Evolutionary conservation across 805 yeast species (phyloP).

Genomic region (Candida yuanshanica): DNA sequence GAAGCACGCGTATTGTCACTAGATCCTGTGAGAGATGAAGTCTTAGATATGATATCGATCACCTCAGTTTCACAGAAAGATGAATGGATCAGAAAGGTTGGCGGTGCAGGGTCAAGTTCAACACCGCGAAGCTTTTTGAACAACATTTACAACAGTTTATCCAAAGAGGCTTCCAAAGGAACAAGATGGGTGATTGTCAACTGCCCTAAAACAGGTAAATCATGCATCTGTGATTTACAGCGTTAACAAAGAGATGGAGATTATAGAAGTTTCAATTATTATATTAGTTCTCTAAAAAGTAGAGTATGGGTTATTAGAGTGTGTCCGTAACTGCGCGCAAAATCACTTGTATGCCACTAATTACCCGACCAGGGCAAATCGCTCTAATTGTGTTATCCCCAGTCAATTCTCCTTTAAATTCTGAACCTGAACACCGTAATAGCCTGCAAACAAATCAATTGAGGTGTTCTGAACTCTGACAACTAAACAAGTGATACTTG

Average conservation of each 20-base stretch:
- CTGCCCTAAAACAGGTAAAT: constrained; percentile 72
- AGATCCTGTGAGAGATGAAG: constrained; percentile 75
- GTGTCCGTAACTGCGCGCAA: constrained; percentile 1
- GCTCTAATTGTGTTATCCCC: not conserved
- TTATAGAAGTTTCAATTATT: too few relatives aligned
- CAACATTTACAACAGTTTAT: constrained; percentile 64
- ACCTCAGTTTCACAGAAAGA: constrained; percentile 73
- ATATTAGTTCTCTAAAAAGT: too few relatives aligned
- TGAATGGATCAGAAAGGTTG: constrained; percentile 74
- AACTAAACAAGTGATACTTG: not conserved
- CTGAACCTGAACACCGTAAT: not conserved
- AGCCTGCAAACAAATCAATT: not conserved
- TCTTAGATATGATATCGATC: constrained; percentile 73
- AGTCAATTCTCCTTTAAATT: not conserved
- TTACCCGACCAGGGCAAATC: not conserved
- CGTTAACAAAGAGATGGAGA: constrained; percentile 24
- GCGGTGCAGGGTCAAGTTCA: constrained; percentile 72
- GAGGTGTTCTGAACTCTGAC: not conserved
- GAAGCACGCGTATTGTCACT: constrained; percentile 71
- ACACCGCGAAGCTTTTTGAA: constrained; percentile 76
- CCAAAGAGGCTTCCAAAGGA: constrained; percentile 68
- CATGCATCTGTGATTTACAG: constrained; percentile 62
- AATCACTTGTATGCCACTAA: too few relatives aligned
- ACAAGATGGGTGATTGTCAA: constrained; percentile 70
- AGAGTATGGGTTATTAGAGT: not conserved